Base-by-base conservation (phyloP, 306 rosid species). In the Rosa chinensis region DNA sequence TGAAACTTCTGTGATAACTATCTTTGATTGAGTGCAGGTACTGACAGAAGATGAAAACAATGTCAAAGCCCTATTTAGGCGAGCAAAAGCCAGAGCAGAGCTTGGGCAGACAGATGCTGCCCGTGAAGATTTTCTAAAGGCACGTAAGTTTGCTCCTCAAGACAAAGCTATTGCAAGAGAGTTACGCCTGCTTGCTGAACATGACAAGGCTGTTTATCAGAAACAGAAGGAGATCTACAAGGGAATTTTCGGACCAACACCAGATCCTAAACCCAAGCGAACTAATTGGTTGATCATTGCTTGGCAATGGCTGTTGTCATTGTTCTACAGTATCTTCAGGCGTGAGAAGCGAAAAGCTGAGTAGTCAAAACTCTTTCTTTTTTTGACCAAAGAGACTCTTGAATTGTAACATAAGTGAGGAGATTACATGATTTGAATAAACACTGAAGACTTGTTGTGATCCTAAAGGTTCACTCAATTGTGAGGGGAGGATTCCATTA, bases 71-170 rank as follows among this genome's bases (percentile, higher is more conserved):
- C 81, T 95, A 83, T 95, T 92, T 77, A 87, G 98, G 82, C 80
- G 96, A 82, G 99, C 96, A 39, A 95, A 91, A 82, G 98, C 98
- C 52, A 89, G 90, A 84, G 92, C 97, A 66, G 92, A 89, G 83
- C 98, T 95, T 21, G 98, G 98, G 74, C 99, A 92, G 78, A 89
- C 91, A 23, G 98, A 92, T 77, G 90, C 92, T 78, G 99, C 96
- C 3, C 82, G 84, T 74, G 97, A 92, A 83, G 98, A 95, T 88
- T 90, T 90, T 76, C 79, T 79, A 8, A 91, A 89, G 85, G 97
- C 92, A 1, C 81, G 90, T 0, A 91, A 93, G 40, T 64, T 71
- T 70, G 90, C 87, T 25, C 97, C 98, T 1, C 85, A 89, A 58
- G 97, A 95, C 84, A 91, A 92, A 87, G 93, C 94, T 28, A 93